phyloP scores from a whole-genome alignment of 371 early-diverging fungal species.

The Batkoa obscura region DNA sequence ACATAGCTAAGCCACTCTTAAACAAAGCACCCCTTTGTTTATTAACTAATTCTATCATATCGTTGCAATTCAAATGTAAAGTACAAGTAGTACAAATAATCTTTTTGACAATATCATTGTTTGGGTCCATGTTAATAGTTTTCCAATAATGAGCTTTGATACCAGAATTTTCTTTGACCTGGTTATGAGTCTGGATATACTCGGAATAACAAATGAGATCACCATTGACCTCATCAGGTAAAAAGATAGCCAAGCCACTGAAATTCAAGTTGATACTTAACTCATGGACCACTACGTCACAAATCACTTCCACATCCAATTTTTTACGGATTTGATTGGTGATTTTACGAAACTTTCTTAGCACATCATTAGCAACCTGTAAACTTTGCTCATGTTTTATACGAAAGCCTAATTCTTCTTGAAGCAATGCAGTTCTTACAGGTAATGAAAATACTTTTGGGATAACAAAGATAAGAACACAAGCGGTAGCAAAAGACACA shows the following conservation, averaged over 20 bases:
- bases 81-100: neutral
- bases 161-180: neutral
- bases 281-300: slow-evolving; percentile 5
- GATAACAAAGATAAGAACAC: slow-evolving; percentile 1
- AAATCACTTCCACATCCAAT: slow-evolving; percentile 2
- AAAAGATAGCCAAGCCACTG: neutral
- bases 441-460: slow-evolving; percentile 6
- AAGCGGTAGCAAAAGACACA: neutral
- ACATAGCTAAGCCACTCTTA: neutral
- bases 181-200: neutral
- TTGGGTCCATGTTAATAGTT: neutral
- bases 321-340: slow-evolving; percentile 2
- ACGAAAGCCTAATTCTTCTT: neutral
- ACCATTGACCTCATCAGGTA: neutral
- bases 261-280: neutral
- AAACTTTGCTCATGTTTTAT: slow-evolving; percentile 1
- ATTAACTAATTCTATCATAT: neutral
- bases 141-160: slow-evolving; percentile 5
- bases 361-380: slow-evolving; percentile 1
- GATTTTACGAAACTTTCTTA: slow-evolving; percentile 5
- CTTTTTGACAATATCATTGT: neutral
- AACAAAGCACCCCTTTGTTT: neutral
- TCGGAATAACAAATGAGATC: neutral
- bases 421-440: neutral
- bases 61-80: neutral